Evolutionary conservation across 257 asterid genomes (phyloP).

Genomic region (Plantago major): DNA sequence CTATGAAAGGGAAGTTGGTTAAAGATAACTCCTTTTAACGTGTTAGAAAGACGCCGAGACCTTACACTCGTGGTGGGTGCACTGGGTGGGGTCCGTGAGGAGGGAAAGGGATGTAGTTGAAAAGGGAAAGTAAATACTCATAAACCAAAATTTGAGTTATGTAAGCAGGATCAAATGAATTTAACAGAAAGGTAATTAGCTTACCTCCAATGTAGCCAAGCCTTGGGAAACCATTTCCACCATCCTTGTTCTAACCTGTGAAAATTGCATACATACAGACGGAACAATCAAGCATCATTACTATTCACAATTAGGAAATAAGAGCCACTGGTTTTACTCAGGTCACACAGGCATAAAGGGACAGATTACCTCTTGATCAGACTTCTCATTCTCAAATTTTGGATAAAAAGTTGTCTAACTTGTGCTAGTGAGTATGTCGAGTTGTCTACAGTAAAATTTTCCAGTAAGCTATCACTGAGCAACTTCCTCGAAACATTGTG

Average conservation of each 20-base stretch:
- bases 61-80: too few species aligned
- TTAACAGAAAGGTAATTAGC: constrained; percentile 11
- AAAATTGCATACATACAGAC: constrained; percentile 19
- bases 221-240: constrained; percentile 86
- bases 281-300: constrained; percentile 17
- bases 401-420: constrained; percentile 97
- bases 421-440: constrained; percentile 63
- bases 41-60: too few species aligned
- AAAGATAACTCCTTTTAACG: too few species aligned
- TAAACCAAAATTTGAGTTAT: constrained; percentile 8
- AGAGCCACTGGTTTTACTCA: constrained; percentile 5
- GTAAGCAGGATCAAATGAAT: constrained; percentile 15
- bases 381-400: constrained; percentile 94
- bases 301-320: neutral
- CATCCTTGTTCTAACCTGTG: constrained; percentile 81
- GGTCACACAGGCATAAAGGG: constrained; percentile 3
- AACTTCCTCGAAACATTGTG: constrained; percentile 46
- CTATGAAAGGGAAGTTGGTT: too few species aligned
- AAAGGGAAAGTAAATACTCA: neutral
- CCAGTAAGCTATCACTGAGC: constrained; percentile 51
- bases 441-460: constrained; percentile 64
- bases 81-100: too few species aligned
- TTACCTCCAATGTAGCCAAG: constrained; percentile 88
- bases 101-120: neutral
- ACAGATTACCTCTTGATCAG: constrained; percentile 83